Evolutionary conservation across 2,329 filamentous ascomycete species (phyloP).

Genomic region (Neonectria faginata): DNA sequence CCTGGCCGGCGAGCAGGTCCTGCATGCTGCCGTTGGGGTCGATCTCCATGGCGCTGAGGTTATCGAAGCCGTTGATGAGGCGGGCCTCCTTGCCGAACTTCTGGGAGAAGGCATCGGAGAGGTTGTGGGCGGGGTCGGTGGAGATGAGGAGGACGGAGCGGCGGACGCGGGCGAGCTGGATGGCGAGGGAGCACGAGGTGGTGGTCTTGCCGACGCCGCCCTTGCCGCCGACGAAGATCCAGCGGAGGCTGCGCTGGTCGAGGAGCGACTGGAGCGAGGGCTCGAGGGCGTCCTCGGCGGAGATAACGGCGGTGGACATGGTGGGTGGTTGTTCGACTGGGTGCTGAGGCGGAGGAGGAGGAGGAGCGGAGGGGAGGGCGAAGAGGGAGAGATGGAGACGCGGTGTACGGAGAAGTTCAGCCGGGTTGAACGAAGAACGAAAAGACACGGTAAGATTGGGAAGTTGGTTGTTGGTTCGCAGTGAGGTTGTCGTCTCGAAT

Average conservation of each 20-base stretch:
- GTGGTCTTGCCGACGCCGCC: conserved; percentile 99
- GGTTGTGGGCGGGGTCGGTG: conserved; percentile 97
- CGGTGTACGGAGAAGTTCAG: neutral
- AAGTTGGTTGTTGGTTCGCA: neutral
- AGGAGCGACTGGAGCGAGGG: conserved; percentile 94
- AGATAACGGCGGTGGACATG: conserved; percentile 57
- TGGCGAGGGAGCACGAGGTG: conserved; percentile 98
- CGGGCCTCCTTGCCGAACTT: conserved; percentile 99
- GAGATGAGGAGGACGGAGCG: conserved; percentile 98
- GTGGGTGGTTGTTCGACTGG: conserved; percentile 28
- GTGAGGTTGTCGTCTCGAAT: conserved; percentile 13
- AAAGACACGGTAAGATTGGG: neutral
- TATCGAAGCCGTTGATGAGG: conserved; percentile 89
- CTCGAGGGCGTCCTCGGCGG: conserved; percentile 80
- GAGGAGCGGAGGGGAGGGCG: neutral
- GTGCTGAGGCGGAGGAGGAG: neutral
- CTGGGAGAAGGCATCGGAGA: conserved; percentile 97
- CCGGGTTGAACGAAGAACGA: neutral
- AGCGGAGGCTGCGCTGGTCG: conserved; percentile 93
- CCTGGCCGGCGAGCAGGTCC: conserved; percentile 84
- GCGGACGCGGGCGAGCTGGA: conserved; percentile 94
- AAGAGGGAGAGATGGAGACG: neutral
- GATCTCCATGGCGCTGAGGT: conserved; percentile 98
- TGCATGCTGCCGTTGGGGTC: conserved; percentile 98
- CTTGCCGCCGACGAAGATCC: conserved; percentile 99